phyloP scores from a whole-genome alignment of 1,284 basidiomycete genomes.

The Trichosporon sp. region DNA sequence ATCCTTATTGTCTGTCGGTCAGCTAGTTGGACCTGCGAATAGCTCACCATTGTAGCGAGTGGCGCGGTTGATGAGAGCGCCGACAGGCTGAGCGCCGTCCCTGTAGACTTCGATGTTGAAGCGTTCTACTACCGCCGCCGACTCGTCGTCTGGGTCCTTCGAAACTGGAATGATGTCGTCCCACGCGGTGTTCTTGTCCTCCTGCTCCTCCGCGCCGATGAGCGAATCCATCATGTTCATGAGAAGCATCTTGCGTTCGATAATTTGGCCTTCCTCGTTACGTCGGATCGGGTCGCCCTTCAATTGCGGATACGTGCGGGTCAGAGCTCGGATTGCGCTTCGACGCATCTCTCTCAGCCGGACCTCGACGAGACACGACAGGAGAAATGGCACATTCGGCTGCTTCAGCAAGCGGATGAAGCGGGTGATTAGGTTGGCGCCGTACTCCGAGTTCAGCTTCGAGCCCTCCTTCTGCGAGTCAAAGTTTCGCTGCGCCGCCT shows the following conservation, averaged over 20 bases:
- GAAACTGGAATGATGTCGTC: slow-evolving; percentile 40
- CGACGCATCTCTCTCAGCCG: slow-evolving; percentile 54
- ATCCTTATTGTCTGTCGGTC: slow-evolving; percentile 59
- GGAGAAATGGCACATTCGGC: slow-evolving; percentile 50
- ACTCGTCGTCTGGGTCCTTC: slow-evolving; percentile 27
- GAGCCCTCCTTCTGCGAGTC: slow-evolving; percentile 53
- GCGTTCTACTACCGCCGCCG: slow-evolving; percentile 33
- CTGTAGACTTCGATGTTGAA: slow-evolving; percentile 45
- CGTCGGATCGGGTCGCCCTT: slow-evolving; percentile 41
- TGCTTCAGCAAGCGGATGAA: slow-evolving; percentile 53
- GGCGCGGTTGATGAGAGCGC: slow-evolving; percentile 58
- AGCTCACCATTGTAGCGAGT: slow-evolving; percentile 57
- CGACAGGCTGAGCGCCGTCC: slow-evolving; percentile 35
- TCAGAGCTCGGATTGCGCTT: slow-evolving; percentile 53
- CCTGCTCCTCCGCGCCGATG: slow-evolving; percentile 52
- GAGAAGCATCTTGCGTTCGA: slow-evolving; percentile 39
- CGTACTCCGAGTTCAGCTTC: slow-evolving; percentile 53
- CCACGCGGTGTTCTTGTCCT: slow-evolving; percentile 42
- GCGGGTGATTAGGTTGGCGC: slow-evolving; percentile 58
- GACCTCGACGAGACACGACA: slow-evolving; percentile 55
- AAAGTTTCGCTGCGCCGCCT: slow-evolving; percentile 74
- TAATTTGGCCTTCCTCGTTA: slow-evolving; percentile 32
- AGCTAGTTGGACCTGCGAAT: slow-evolving; percentile 25
- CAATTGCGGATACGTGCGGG: slow-evolving; percentile 51
- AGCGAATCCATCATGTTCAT: slow-evolving; percentile 42